Percentiles rank a stretch among this genome's conserved stretches.
phyloP scores from a whole-genome alignment of 1,284 basidiomycete species.

The Ceratorhiza oryzae-sativae region DNA sequence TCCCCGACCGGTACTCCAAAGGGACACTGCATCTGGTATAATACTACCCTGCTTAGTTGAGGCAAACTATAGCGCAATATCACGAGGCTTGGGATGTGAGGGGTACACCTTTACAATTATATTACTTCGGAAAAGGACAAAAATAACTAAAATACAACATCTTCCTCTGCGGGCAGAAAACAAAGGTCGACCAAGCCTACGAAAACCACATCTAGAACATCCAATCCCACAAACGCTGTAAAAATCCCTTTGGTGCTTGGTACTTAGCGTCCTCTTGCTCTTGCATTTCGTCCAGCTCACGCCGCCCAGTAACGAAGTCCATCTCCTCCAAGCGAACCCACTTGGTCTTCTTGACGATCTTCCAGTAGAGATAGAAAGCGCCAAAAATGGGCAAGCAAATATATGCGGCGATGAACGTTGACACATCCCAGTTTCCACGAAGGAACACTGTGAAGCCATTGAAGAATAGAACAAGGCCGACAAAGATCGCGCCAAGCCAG shows the following conservation, averaged over 20 bases:
- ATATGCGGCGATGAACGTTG: constrained; percentile 52
- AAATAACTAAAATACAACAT: constrained; percentile 20
- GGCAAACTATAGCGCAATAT: too few species aligned
- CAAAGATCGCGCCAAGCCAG: constrained; percentile 45
- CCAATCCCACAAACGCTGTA: constrained; percentile 40
- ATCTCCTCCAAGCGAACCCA: constrained; percentile 52
- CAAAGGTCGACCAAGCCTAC: not conserved
- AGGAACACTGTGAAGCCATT: constrained; percentile 53
- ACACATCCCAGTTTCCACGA: constrained; percentile 51
- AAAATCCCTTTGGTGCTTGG: constrained; percentile 42
- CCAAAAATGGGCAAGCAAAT: constrained; percentile 53
- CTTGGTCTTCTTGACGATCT: constrained; percentile 53
- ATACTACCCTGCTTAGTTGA: too few species aligned
- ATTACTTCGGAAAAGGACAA: constrained; percentile 9
- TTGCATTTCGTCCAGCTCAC: constrained; percentile 53
- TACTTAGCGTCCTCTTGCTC: constrained; percentile 34
- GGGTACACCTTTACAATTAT: not conserved
- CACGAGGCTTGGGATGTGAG: too few species aligned
- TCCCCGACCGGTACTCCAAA: too few species aligned
- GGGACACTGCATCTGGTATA: too few species aligned
- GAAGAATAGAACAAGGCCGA: constrained; percentile 37
- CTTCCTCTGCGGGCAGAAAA: not conserved
- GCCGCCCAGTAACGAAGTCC: constrained; percentile 55
- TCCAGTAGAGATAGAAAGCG: constrained; percentile 54
- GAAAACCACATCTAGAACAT: constrained; percentile 18